These are phyloP conservation scores for Phaeosphaeriaceae sp. DNA, from an alignment of 2,329 filamentous ascomycete species.

Conservation along the genomic window DNA sequence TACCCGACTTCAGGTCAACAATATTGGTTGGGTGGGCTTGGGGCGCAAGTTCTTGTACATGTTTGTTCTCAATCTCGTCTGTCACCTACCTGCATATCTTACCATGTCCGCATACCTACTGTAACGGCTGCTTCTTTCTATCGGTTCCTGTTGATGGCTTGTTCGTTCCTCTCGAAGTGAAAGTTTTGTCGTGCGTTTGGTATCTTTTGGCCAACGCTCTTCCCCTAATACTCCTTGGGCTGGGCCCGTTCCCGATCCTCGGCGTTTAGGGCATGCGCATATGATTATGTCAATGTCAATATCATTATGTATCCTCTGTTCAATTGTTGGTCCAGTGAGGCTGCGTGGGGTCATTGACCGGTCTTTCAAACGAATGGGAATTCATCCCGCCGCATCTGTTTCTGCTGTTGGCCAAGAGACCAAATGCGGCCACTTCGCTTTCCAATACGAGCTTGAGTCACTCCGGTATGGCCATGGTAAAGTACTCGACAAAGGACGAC, in stretches of 20 bases:
- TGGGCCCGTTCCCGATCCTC: conserved; percentile 27
- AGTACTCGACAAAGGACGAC: background rate
- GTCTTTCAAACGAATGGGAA: background rate
- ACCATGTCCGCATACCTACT: conserved; percentile 14
- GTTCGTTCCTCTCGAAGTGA: conserved; percentile 6
- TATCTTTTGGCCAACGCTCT: conserved; percentile 28
- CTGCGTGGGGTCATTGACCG: conserved; percentile 4
- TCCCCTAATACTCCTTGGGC: conserved; percentile 38
- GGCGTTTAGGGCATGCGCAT: conserved; percentile 22
- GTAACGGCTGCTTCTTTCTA: conserved; percentile 11
- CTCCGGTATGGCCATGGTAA: background rate
- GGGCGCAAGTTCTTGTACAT: conserved; percentile 22
- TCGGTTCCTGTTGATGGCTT: conserved; percentile 1
- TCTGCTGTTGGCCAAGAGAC: background rate
- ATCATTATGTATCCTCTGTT: background rate
- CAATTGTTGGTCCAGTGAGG: conserved; percentile 7
- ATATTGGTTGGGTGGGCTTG: conserved; percentile 24
- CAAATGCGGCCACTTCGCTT: background rate
- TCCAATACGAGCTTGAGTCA: conserved; percentile 6
- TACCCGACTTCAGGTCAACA: conserved; percentile 30
- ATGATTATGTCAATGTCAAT: conserved; percentile 18
- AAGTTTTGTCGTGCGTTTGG: conserved; percentile 21
- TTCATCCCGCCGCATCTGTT: background rate
- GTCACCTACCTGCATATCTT: conserved; percentile 14
- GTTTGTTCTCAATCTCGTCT: conserved; percentile 13